phyloP scores from a whole-genome alignment of 139 green algal species.

The Edaphochlamys debaryana region DNA sequence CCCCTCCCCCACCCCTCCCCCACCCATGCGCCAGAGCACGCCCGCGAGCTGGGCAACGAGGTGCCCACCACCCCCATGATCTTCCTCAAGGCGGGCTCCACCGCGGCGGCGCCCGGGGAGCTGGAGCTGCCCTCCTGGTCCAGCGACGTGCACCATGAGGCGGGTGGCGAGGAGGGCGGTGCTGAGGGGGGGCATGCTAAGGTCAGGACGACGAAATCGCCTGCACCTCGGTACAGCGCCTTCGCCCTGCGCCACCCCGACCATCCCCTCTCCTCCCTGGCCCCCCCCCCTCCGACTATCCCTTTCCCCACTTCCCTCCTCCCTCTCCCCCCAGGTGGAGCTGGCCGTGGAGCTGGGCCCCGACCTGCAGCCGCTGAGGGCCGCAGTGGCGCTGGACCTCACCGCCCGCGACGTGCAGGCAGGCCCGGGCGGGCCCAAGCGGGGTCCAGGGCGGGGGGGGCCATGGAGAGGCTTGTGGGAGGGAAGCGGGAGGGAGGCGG shows the following conservation, averaged over 20 bases:
- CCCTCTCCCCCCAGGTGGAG: slow-evolving; percentile 34
- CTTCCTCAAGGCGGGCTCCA: slow-evolving; percentile 45
- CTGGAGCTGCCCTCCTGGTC: slow-evolving; percentile 28
- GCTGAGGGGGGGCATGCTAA: too few relatives aligned
- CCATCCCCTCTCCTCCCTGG: too few relatives aligned
- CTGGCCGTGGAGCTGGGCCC: slow-evolving; percentile 49
- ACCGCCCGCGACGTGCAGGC: slow-evolving; percentile 55
- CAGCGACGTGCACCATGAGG: slow-evolving; percentile 43
- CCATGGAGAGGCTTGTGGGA: background rate
- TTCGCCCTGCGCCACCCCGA: too few relatives aligned
- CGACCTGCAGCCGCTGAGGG: slow-evolving; percentile 36
- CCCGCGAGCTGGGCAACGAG: slow-evolving; percentile 47
- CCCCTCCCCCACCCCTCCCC: too few relatives aligned
- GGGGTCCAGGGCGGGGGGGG: slow-evolving; percentile 25
- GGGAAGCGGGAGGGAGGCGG: background rate
- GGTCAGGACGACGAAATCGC: background rate
- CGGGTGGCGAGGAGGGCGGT: background rate
- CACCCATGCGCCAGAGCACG: too few relatives aligned
- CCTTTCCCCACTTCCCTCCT: background rate
- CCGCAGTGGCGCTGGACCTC: slow-evolving; percentile 45
- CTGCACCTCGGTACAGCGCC: too few relatives aligned
- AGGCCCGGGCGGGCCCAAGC: background rate
- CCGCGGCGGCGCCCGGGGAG: background rate
- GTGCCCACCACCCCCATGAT: slow-evolving; percentile 43
- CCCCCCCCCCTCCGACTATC: too few relatives aligned